Conservation (phyloP, 164 flowering plant species). For the Tetrastigma voinierianum region DNA sequence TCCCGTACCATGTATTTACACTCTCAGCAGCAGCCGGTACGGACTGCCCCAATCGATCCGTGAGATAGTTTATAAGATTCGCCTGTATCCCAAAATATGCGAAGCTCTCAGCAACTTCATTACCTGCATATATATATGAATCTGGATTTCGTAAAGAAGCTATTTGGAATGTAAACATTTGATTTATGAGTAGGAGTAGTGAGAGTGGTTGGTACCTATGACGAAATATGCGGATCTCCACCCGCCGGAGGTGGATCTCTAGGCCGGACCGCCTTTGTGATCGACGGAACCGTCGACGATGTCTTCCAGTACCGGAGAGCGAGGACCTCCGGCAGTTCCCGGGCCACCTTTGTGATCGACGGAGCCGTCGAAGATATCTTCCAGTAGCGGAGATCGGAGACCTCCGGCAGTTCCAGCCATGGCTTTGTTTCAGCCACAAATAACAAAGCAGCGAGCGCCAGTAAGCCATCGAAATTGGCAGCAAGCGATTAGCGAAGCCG, state of each 20-base stretch:
- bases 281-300: constrained; percentile 43
- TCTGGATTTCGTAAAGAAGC: no score
- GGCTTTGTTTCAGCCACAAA: no score
- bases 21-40: constrained; percentile 36
- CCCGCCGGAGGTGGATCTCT: constrained; percentile 35
- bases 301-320: constrained; percentile 10
- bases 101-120: constrained; percentile 39
- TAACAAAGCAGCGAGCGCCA: no score
- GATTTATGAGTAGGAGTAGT: no score
- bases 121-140: constrained; percentile 12
- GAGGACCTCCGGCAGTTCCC: no score
- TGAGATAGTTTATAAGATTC: constrained; percentile 34
- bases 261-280: constrained; percentile 32
- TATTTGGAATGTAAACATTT: no score
- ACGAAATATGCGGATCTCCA: constrained; percentile 55
- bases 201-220: constrained; percentile 28
- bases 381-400: constrained; percentile 9
- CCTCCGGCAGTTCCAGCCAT: no score
- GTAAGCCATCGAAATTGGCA: no score
- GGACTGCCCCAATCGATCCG: constrained; percentile 40
- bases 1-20: constrained; percentile 37
- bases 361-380: constrained; percentile 26
- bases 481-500: no score
- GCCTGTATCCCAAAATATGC: constrained; percentile 32
- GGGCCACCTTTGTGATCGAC: constrained; percentile 47